These are phyloP conservation scores for Acrodontium crateriforme DNA, from an alignment of 2,329 filamentous ascomycete genomes.

Conservation along the genomic window DNA sequence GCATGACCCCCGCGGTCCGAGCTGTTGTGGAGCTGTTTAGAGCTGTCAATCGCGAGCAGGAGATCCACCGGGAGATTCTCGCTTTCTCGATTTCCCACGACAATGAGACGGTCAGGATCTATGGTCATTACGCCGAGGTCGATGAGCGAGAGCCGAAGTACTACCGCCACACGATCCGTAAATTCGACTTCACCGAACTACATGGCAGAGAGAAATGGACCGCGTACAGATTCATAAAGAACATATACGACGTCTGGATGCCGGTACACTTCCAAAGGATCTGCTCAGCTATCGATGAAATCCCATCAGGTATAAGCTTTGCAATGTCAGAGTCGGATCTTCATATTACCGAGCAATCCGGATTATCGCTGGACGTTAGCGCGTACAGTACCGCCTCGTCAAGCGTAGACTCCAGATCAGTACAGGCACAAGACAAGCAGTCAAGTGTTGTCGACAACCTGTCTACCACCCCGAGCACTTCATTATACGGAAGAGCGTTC, in stretches of 20 bases:
- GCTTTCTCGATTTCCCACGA: conserved; percentile 7
- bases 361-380: conserved; percentile 1
- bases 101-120: conserved; percentile 7
- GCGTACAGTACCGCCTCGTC: background rate
- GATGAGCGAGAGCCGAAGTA: conserved; percentile 2
- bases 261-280: conserved; percentile 5
- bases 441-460: background rate
- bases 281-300: conserved; percentile 4
- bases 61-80: conserved; percentile 4
- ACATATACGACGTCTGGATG: conserved; percentile 2
- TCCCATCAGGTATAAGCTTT: conserved; percentile 4
- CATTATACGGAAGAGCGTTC: background rate
- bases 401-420: conserved; percentile 1
- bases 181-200: conserved; percentile 4
- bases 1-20: conserved; percentile 7
- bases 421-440: conserved; percentile 1
- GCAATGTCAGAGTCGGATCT: conserved; percentile 4
- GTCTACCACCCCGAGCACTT: conserved; percentile 1
- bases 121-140: conserved; percentile 5
- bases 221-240: conserved; percentile 5
- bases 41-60: background rate
- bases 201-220: conserved; percentile 3
- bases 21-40: conserved; percentile 7
- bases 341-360: conserved; percentile 1
- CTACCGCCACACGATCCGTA: conserved; percentile 7